Conservation (phyloP, 768 basidiomycete species). For the Agaricus blazei region DNA sequence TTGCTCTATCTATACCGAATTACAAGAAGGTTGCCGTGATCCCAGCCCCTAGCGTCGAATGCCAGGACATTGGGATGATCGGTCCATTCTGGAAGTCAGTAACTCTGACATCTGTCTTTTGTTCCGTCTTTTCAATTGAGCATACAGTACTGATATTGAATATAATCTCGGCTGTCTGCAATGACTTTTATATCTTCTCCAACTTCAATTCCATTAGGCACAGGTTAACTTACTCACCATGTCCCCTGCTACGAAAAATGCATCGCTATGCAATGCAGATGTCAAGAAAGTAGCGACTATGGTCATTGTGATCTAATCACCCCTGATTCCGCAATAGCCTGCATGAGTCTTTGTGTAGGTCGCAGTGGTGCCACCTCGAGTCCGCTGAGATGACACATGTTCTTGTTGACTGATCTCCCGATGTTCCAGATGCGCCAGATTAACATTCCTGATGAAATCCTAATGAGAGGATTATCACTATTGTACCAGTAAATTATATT, state of each 20-base stretch:
- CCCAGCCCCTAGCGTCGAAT: no score
- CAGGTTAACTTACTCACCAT: neutral
- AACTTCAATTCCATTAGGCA: neutral
- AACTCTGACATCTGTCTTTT: no score
- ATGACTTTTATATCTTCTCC: neutral
- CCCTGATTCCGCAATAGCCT: neutral
- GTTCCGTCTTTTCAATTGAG: neutral
- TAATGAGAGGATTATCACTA: neutral
- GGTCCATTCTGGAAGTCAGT: no score
- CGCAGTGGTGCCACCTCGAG: neutral
- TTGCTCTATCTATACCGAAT: no score
- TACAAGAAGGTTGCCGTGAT: no score
- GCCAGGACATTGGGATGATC: no score
- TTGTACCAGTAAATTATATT: neutral
- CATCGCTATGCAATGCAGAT: neutral
- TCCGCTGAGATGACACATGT: neutral
- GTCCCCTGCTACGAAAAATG: neutral
- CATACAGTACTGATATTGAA: neutral
- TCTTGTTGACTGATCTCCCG: neutral
- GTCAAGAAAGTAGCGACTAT: neutral
- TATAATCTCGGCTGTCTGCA: neutral
- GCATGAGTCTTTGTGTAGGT: neutral
- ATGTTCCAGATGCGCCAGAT: slow-evolving; percentile 6
- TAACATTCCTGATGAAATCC: neutral
- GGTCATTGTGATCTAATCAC: neutral